Evolutionary conservation across 768 basidiomycete species (phyloP).

Genomic region (Phanerochaete carnosa): DNA sequence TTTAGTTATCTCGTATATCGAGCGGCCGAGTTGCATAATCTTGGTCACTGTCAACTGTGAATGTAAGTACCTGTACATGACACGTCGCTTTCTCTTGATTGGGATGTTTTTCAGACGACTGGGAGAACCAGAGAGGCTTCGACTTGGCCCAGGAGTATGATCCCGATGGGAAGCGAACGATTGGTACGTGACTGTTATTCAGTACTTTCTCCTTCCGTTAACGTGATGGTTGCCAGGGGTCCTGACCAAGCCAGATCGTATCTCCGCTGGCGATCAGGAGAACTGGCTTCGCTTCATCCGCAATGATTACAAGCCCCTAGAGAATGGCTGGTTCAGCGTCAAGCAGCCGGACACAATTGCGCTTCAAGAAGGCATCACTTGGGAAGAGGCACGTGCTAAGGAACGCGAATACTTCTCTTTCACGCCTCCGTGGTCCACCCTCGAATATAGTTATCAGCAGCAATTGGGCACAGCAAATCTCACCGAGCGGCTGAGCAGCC

Average conservation of each 20-base stretch:
- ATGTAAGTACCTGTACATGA: too few relatives aligned
- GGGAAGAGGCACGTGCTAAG: slow-evolving; percentile 53
- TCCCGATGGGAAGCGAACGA: slow-evolving; percentile 61
- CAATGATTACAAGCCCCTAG: slow-evolving; percentile 47
- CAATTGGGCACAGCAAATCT: slow-evolving; percentile 57
- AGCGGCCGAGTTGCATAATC: slow-evolving; percentile 58
- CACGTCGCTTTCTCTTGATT: neutral
- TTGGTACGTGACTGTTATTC: too few relatives aligned
- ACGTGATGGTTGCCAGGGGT: slow-evolving; percentile 59
- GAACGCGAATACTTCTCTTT: slow-evolving; percentile 58
- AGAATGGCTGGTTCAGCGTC: slow-evolving; percentile 53
- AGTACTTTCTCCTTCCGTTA: too few relatives aligned
- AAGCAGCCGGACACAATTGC: slow-evolving; percentile 46
- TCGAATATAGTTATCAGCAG: slow-evolving; percentile 47
- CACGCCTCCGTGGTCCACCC: slow-evolving; percentile 49
- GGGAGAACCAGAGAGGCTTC: slow-evolving; percentile 76
- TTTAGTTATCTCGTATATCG: slow-evolving; percentile 58
- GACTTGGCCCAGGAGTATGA: slow-evolving; percentile 60
- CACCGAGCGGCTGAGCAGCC: slow-evolving; percentile 51
- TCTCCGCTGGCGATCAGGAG: slow-evolving; percentile 49
- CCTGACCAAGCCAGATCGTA: slow-evolving; percentile 75
- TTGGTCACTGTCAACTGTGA: slow-evolving; percentile 62
- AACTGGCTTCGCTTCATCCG: slow-evolving; percentile 56
- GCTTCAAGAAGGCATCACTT: slow-evolving; percentile 49
- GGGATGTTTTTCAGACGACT: slow-evolving; percentile 54